phyloP scores from a whole-genome alignment of 306 rosid species.

The Argentina anserina region DNA sequence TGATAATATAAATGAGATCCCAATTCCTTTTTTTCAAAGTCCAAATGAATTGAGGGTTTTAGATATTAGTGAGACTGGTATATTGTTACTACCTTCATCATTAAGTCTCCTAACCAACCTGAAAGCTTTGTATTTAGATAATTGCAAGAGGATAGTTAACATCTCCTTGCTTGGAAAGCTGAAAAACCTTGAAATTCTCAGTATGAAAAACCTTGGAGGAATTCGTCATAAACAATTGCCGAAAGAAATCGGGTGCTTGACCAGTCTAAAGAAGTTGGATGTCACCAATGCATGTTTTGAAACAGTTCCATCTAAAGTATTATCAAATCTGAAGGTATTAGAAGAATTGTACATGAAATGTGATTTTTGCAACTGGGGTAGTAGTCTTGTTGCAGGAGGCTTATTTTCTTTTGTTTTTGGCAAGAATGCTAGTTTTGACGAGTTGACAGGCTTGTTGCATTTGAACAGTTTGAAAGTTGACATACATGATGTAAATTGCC shows the following conservation, averaged over 20 bases:
- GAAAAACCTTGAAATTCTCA: not conserved
- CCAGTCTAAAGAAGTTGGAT: not conserved
- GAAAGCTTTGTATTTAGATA: slow-evolving; percentile 2
- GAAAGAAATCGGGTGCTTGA: not conserved
- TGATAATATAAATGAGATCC: not conserved
- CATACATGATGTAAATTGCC: not conserved
- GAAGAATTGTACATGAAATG: not conserved
- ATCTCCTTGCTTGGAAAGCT: not conserved
- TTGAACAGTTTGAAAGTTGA: not conserved
- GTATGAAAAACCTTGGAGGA: not conserved
- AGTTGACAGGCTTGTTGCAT: not conserved
- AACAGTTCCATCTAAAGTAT: not conserved
- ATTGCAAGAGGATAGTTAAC: not conserved
- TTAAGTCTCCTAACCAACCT: not conserved
- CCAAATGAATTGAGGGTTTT: not conserved
- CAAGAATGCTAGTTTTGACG: not conserved
- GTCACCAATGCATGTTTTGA: not conserved
- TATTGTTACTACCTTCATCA: too few species aligned
- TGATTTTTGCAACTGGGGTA: not conserved
- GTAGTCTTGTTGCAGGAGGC: not conserved
- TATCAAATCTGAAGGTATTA: not conserved
- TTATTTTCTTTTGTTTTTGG: not conserved
- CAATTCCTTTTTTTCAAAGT: not conserved
- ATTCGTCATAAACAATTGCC: not conserved
- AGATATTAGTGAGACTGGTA: not conserved